Evolutionary conservation across 495 filamentous ascomycete genomes (phyloP), one percentile per base, ranked within the genome.

Genomic region (Astrothelium subdiscretum): DNA sequence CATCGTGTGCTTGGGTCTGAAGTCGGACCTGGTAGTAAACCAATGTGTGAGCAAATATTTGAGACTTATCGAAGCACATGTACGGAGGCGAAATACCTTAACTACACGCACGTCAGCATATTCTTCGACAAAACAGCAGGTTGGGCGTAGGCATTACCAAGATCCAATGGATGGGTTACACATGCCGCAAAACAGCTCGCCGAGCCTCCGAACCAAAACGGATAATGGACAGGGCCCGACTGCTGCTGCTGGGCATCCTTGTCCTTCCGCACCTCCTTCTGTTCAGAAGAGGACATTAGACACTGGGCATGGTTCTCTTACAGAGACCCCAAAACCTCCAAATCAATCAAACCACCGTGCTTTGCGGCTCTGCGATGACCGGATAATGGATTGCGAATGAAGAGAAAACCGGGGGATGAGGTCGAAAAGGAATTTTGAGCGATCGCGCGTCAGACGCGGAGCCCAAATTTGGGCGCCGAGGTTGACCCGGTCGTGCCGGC

Each of bases 161-260:
- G 79, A 81, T 95, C 90, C 67, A 97, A 78, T 31, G 92, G 92
- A 78, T 97, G 92, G 32, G 92, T 97, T 26, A 95, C 85, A 66
- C 83, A 85, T 12, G 92, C 92, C 38, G 92, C 91, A 77, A 95
- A 86, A 73, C 88, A 92, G 66, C 87, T 91, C 22, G 92, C 89
- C 69, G 87, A 92, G 26, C 92, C 92, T 42, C 92, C 92, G 74
- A 97, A 95, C 92, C 92, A 96, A 76, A 96, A 94, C 2, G 76
- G 76, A 67, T 78, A 78, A 61, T 72, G 74, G 62, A 78, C 67
- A 27, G 64, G 65, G 5, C 65, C 59, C 42, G 0, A 18, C 12
- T 22, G 43, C 12, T 48, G n/a, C 31, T 69, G 68, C 58, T 69
- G 68, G 52, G 61, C 63, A 57, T 66, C 66, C 63, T 70, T 66